Evolutionary conservation across 805 yeast species (phyloP), one percentile per base, ranked within the genome.

Genomic region (Jamesozyma spencerorum): DNA sequence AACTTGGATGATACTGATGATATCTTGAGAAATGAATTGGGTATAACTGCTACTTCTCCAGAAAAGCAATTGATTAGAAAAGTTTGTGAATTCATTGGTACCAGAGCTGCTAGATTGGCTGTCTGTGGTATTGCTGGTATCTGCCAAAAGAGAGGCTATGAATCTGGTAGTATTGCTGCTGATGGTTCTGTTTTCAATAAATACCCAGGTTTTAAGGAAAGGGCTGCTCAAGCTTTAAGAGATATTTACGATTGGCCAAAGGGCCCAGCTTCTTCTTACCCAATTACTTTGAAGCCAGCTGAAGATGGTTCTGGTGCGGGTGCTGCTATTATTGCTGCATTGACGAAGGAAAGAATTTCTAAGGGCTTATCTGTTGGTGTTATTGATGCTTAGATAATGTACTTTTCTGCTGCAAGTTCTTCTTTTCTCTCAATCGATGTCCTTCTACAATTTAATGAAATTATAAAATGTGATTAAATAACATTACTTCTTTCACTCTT

Each of bases 241-340:
- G 97, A 87, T 60, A 86, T 90, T 54, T 85, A 85, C 58, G 90
- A 71, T 50, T 90, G 96, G 96, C 48, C 51, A 27, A 59, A 65
- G 30, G 64, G 58, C 46, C 59, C 61, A 37, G 62, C 65, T 39
- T 55, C 65, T 36, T 61, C 63, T 33, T 86, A 86, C 63, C 97
- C 97, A 49, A 79, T 92, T 57, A 66, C 72, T 48, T 78, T 88
- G 51, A 85, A 81, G 31, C 84, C 94, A 43, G 97, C 98, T 49
- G 96, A 90, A 69, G 98, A 92, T 69, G 98, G 98, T 55, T 82
- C 92, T 30, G 97, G 97, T 70, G 96, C 85, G 37, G 98, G 98
- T 61, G 98, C 98, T 42, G 98, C 97, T 39, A 75, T 90, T 55
- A 90, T 92, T 66, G 97, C 98, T 41, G 97, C 97, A 34, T 75